Evolutionary conservation across 2,329 filamentous ascomycete species (phyloP).

Genomic region (Boeremia lycopersici): DNA sequence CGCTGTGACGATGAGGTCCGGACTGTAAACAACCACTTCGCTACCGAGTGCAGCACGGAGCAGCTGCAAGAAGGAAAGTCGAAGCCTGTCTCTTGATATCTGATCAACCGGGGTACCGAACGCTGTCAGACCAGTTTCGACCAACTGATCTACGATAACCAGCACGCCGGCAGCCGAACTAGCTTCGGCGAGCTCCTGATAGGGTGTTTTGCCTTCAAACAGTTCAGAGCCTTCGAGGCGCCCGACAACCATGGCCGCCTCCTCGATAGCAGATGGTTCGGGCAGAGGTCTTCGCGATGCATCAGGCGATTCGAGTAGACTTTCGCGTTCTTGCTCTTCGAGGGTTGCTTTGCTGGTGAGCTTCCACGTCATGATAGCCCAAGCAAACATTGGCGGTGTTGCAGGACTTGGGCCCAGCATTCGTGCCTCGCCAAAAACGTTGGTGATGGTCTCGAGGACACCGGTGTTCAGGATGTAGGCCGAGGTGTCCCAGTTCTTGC

Average conservation of each 20-base stretch:
- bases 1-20: conserved; percentile 70
- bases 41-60: conserved; percentile 67
- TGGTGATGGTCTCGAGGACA: conserved; percentile 74
- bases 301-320: conserved; percentile 29
- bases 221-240: conserved; percentile 33
- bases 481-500: conserved; percentile 42
- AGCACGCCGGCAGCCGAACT: conserved; percentile 35
- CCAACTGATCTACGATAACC: conserved; percentile 32
- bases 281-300: conserved; percentile 20
- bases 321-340: conserved; percentile 39
- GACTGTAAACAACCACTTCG: conserved; percentile 70
- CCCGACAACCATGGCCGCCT: conserved; percentile 31
- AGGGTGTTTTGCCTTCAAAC: conserved; percentile 34
- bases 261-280: conserved; percentile 32
- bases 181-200: conserved; percentile 33
- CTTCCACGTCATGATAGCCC: conserved; percentile 68
- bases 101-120: conserved; percentile 57
- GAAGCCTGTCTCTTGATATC: conserved; percentile 66
- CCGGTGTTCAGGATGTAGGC: conserved; percentile 73
- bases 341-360: conserved; percentile 26
- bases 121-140: conserved; percentile 34
- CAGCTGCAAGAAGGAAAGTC: conserved; percentile 71
- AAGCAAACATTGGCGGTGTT: conserved; percentile 77
- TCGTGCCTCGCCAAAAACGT: conserved; percentile 67
- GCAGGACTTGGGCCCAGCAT: conserved; percentile 63